Evolutionary conservation across 345 rosid species (phyloP), one percentile per base, ranked within the genome.

Genomic region (Laguncularia racemosa): DNA sequence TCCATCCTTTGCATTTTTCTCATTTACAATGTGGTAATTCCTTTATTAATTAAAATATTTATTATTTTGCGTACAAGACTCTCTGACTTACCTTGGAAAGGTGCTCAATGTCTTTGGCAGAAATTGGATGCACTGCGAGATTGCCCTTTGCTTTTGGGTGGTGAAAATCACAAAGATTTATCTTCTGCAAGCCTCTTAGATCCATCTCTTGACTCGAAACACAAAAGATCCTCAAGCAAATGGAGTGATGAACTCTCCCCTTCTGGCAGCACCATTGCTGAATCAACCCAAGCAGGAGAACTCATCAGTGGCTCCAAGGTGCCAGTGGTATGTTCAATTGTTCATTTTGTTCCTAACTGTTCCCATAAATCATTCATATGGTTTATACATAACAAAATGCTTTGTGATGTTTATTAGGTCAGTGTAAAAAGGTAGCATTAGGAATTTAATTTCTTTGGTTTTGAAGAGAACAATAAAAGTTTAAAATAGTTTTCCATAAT

Each of bases 221-320:
- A 82, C 74, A 75, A 62, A 67, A 77, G 84, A 72, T 82, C 87
- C 62, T 80, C 91, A 57, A 84, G 95, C 89, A 84, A 75, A 80
- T 72, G 81, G 81, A 88, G 84, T 77, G 85, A 76, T 26, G 95
- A 95, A 60, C 70, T 84, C 67, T 85, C 91, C 49, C 78, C 85
- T 19, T 64, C 66, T 59, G 73, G 84, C 71, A 82, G 95, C 73
- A 67, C 80, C 12, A 65, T 84, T 59, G 71, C 84, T n/a, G 99
- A 93, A 68, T 72, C 80, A 65, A 76, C 79, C 68, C 93, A 80
- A 61, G 83, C 60, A 60, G 82, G 91, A 67, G 83, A 78, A 63
- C 74, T 67, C 63, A 67, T 77, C 44, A 55, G 67, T 67, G 67
- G 81, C 59, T 71, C 83, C 20, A 85, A 78, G 64, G 43, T 71